These are phyloP conservation scores for Microdochium nivale DNA, from an alignment of 2,329 filamentous ascomycete species.

Conservation along the genomic window DNA sequence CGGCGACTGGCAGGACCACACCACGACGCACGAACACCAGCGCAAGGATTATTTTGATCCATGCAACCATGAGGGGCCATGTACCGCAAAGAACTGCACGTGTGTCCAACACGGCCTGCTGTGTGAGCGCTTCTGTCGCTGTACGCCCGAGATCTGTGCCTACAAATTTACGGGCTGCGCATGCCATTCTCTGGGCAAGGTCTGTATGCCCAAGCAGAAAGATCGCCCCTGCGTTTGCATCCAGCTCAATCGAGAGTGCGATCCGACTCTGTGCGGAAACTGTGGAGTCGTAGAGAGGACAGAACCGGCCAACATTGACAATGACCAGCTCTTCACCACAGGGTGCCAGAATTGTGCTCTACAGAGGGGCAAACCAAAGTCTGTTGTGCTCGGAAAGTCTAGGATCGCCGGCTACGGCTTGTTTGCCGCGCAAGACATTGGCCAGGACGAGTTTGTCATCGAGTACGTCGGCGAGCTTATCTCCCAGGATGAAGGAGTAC, in stretches of 20 bases:
- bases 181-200: conserved; percentile 53
- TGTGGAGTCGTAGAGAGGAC: conserved; percentile 64
- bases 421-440: conserved; percentile 60
- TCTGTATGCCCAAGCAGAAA: conserved; percentile 46
- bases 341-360: conserved; percentile 66
- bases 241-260: conserved; percentile 69
- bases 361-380: conserved; percentile 58
- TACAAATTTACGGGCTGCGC: conserved; percentile 59
- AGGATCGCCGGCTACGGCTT: conserved; percentile 69
- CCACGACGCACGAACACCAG: conserved; percentile 45
- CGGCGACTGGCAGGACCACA: conserved; percentile 47
- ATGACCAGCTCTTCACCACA: conserved; percentile 43
- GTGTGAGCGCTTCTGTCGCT: conserved; percentile 67
- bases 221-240: conserved; percentile 61
- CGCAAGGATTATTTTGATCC: conserved; percentile 51
- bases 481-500: conserved; percentile 58
- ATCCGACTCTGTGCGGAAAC: conserved; percentile 62
- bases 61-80: conserved; percentile 63
- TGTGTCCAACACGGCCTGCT: conserved; percentile 54
- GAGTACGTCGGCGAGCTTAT: conserved; percentile 78
- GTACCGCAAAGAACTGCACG: conserved; percentile 48
- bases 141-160: conserved; percentile 48
- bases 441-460: conserved; percentile 63
- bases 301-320: conserved; percentile 57
- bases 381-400: conserved; percentile 61